phyloP scores from a whole-genome alignment of 129 eudicot species.

The Flaveria sonorensis region DNA sequence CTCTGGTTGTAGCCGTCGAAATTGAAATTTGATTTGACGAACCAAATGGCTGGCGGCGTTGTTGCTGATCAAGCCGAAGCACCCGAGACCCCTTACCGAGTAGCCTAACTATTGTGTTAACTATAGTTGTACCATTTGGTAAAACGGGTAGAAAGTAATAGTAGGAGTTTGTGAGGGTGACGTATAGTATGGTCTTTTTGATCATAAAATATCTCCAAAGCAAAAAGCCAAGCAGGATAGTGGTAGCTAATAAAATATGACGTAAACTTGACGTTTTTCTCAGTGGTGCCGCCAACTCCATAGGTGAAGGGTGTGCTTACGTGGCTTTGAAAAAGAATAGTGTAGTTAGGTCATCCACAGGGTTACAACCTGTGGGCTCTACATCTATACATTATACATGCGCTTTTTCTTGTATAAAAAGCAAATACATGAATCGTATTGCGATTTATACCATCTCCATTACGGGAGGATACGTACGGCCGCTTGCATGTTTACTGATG shows the following conservation, averaged over 20 bases:
- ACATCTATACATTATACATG: background rate
- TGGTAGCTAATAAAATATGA: background rate
- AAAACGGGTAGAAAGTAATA: conserved; percentile 7
- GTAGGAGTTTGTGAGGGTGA: conserved; percentile 17
- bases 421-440: no score
- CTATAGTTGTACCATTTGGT: background rate
- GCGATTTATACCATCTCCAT: no score
- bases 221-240: no score
- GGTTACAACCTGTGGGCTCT: background rate
- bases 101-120: no score
- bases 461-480: no score
- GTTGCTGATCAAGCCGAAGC: no score
- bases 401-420: no score
- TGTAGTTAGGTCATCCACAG: background rate
- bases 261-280: background rate
- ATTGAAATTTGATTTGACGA: no score
- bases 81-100: no score
- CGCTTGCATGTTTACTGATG: no score
- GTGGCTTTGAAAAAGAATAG: background rate
- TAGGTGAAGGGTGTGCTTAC: background rate
- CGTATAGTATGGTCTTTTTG: background rate
- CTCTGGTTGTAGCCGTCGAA: no score
- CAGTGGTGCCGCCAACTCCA: background rate
- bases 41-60: no score
- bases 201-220: background rate